These are phyloP conservation scores for Actinomortierella ambigua DNA, from an alignment of 371 early-diverging fungal genomes.

Conservation along the genomic window DNA sequence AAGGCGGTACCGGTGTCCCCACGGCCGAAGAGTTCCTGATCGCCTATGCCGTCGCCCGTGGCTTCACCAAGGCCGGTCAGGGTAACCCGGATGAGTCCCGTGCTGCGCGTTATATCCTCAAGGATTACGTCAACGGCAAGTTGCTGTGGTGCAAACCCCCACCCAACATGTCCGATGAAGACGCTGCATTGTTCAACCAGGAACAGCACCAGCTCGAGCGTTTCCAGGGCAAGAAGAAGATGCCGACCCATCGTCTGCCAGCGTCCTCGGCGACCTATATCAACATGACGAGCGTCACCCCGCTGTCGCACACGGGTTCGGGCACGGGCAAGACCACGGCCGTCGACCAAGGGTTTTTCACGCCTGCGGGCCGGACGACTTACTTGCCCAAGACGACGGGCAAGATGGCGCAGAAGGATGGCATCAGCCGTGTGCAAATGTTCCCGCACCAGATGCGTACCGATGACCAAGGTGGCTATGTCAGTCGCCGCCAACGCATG, in stretches of 20 bases:
- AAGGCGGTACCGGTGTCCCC: conserved; percentile 84
- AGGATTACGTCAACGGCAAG: conserved; percentile 96
- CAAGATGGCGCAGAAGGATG: conserved; percentile 48
- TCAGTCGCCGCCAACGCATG: conserved; percentile 26
- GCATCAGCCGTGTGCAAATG: conserved; percentile 62
- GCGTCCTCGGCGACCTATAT: conserved; percentile 58
- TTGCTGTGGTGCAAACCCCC: conserved; percentile 89
- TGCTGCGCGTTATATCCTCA: conserved; percentile 93
- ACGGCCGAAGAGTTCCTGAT: conserved; percentile 79
- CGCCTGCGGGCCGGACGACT: conserved; percentile 46
- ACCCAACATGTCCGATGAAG: conserved; percentile 58
- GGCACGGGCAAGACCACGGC: conserved; percentile 60
- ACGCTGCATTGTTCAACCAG: conserved; percentile 72
- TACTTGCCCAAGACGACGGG: conserved; percentile 58
- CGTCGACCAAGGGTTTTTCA: conserved; percentile 73
- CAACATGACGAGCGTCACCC: conserved; percentile 51
- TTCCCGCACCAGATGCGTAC: conserved; percentile 63
- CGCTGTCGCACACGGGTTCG: conserved; percentile 47
- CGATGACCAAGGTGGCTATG: conserved; percentile 54
- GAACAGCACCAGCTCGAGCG: conserved; percentile 70
- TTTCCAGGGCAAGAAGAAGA: conserved; percentile 61
- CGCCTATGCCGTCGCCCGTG: conserved; percentile 90
- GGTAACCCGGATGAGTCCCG: conserved; percentile 98
- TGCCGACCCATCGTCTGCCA: conserved; percentile 58
- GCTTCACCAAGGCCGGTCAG: conserved; percentile 87